phyloP scores from a whole-genome alignment of 208 protist genomes.

The Leishmania lainsoni region DNA sequence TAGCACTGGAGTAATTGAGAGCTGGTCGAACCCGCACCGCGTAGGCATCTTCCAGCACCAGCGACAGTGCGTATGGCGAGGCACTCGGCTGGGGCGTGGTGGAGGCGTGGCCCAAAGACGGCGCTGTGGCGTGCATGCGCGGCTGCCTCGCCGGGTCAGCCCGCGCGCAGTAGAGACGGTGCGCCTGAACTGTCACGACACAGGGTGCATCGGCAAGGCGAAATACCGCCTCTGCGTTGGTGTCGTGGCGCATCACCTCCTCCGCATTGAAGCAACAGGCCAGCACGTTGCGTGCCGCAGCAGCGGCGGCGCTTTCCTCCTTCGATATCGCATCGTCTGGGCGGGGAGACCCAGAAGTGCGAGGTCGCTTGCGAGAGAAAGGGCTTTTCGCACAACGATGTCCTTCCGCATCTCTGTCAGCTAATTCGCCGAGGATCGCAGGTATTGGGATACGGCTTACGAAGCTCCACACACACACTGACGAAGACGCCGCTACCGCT shows the following conservation, averaged over 20 bases:
- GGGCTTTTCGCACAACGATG: no score
- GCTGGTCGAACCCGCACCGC: conserved; percentile 7
- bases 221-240: conserved; percentile 5
- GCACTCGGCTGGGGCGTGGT: conserved; percentile 16
- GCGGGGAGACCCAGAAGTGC: conserved; percentile 2
- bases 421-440: background rate
- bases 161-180: conserved; percentile 59
- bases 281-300: conserved; percentile 9
- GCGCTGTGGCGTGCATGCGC: background rate
- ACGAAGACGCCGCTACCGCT: background rate
- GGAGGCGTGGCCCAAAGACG: background rate
- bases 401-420: background rate
- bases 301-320: background rate
- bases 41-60: conserved; percentile 61
- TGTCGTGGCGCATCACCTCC: conserved; percentile 48
- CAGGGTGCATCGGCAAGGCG: conserved; percentile 9
- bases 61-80: conserved; percentile 32
- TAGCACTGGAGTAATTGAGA: background rate
- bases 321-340: background rate
- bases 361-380: background rate
- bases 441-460: conserved; percentile 45
- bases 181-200: conserved; percentile 54
- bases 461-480: conserved; percentile 30
- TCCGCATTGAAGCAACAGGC: conserved; percentile 27
- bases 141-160: conserved; percentile 12